phyloP scores from a whole-genome alignment of 2,329 filamentous ascomycete species.

The Biscogniauxia marginata region DNA sequence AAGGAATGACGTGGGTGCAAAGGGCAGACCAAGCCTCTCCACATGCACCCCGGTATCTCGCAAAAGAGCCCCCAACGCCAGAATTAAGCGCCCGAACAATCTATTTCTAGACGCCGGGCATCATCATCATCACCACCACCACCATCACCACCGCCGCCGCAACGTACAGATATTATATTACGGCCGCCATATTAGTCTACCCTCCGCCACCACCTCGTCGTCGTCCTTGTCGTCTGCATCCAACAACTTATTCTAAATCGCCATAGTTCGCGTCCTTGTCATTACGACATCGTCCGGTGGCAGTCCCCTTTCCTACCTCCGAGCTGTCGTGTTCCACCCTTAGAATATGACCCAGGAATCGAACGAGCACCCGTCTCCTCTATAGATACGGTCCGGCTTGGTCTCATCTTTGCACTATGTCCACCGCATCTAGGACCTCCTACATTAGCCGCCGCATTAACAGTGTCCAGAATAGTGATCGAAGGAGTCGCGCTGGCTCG shows the following conservation, averaged over 20 bases:
- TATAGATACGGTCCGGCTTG: too few species aligned
- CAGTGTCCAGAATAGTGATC: slow-evolving; percentile 42
- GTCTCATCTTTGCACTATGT: slow-evolving; percentile 40
- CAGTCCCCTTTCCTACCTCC: background rate
- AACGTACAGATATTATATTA: too few species aligned
- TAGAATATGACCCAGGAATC: background rate
- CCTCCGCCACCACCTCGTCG: too few species aligned
- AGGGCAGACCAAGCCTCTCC: background rate
- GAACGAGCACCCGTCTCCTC: background rate
- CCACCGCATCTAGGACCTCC: slow-evolving; percentile 49
- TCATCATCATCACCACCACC: background rate
- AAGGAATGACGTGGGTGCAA: background rate
- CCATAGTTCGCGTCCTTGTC: background rate
- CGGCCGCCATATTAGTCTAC: too few species aligned
- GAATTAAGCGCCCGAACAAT: background rate
- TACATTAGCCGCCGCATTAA: slow-evolving; percentile 44
- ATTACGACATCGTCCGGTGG: background rate
- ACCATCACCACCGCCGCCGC: too few species aligned
- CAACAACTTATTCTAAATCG: background rate
- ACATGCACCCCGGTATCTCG: background rate
- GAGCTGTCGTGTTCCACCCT: background rate
- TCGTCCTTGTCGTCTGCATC: background rate
- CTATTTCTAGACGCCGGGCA: background rate
- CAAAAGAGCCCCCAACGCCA: background rate
- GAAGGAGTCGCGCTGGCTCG: slow-evolving; percentile 45